Base-by-base conservation (phyloP, 108 stramenopile species). In the Epithemia pelagica region DNA sequence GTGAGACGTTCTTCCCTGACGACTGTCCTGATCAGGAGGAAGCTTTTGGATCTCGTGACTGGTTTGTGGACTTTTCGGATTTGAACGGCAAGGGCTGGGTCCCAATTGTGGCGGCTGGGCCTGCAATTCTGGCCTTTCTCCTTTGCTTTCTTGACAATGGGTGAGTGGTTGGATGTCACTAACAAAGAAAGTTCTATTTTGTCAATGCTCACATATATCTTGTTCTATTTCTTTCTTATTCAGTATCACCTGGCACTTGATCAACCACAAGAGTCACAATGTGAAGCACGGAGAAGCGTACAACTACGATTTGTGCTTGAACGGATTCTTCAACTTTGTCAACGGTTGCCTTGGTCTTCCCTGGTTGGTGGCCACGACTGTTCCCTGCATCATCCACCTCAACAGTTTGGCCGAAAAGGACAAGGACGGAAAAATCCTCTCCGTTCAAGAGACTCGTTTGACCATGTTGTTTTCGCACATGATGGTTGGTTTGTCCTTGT, bases 131-230 rank as follows among this genome's bases (percentile, higher is more conserved):
- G 1, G 78, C 79, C 10, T 83, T 83, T 61, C 54, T 83, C 29
- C 59, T 83, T 7, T 31, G 64, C 25, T 83, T 62, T 65, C 74
- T 83, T 19, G 82, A 83, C 59, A 66, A 83, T 54, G 82, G 82
- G 20, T 80, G n/a, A n/a, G n/a, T n/a, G n/a, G n/a, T n/a, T n/a
- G n/a, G n/a, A n/a, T n/a, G n/a, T n/a, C n/a, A n/a, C n/a, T n/a
- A n/a, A n/a, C n/a, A n/a, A n/a, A n/a, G n/a, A n/a, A n/a, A n/a
- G n/a, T n/a, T n/a, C n/a, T n/a, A n/a, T n/a, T n/a, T n/a, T n/a
- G n/a, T n/a, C n/a, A n/a, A n/a, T n/a, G n/a, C n/a, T 80, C 63
- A 74, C 21, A 83, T 80, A 57, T 70, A 74, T 28, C 70, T 55
- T 63, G 70, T 71, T 54, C 26, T 65, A 30, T 64, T 76, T 46